Evolutionary conservation across 371 early-diverging fungal genomes (phyloP).

Genomic region (Mortierella polycephala): DNA sequence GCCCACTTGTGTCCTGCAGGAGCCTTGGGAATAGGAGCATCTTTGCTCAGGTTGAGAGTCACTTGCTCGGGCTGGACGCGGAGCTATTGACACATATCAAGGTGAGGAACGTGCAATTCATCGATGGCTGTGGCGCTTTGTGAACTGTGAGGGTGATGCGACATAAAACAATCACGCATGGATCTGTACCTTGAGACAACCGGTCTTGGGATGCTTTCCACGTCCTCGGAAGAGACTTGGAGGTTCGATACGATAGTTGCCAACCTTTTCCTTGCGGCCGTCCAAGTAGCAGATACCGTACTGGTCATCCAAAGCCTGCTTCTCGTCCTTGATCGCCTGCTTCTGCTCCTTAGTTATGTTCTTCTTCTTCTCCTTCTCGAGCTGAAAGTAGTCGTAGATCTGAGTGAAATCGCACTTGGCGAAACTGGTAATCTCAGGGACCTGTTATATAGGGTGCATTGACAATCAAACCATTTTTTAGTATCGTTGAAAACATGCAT

Average conservation of each 20-base stretch:
- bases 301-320: slow-evolving; percentile 73
- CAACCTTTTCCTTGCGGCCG: slow-evolving; percentile 96
- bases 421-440: slow-evolving; percentile 81
- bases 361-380: slow-evolving; percentile 84
- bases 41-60: slow-evolving; percentile 89
- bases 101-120: no score
- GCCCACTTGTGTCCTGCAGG: slow-evolving; percentile 94
- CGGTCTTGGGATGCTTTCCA: slow-evolving; percentile 96
- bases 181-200: slow-evolving; percentile 81
- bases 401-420: slow-evolving; percentile 91
- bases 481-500: slow-evolving; percentile 2
- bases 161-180: neutral
- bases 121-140: no score
- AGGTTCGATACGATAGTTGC: slow-evolving; percentile 97
- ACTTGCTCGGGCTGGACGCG: slow-evolving; percentile 94
- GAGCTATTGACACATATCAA: slow-evolving; percentile 52
- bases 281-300: slow-evolving; percentile 85
- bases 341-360: slow-evolving; percentile 92
- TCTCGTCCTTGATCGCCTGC: slow-evolving; percentile 80
- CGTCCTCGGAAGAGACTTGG: slow-evolving; percentile 97
- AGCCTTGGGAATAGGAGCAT: slow-evolving; percentile 83
- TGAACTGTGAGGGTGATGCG: neutral
- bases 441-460: slow-evolving; percentile 42
- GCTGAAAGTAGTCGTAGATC: slow-evolving; percentile 83
- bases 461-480: neutral